These are phyloP conservation scores for Kernera saxatilis DNA, from an alignment of 345 rosid genomes.

Conservation along the genomic window DNA sequence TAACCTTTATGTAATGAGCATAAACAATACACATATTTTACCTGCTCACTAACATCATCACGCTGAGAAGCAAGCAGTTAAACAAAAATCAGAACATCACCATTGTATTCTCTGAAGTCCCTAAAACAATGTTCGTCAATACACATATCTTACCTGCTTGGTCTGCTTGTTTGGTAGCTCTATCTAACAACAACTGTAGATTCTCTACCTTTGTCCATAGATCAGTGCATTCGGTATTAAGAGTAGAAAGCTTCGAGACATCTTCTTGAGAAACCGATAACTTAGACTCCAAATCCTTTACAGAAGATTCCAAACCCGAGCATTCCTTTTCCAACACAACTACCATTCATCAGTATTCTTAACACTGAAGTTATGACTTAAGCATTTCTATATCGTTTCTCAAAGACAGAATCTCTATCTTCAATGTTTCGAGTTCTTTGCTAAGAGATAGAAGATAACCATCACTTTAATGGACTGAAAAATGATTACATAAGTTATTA, in stretches of 20 bases:
- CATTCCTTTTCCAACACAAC: constrained; percentile 61
- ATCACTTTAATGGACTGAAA: constrained; percentile 44
- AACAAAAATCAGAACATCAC: no score
- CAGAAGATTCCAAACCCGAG: constrained; percentile 51
- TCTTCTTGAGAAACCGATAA: constrained; percentile 63
- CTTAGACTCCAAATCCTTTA: constrained; percentile 71
- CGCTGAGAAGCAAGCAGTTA: no score
- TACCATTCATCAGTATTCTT: constrained; percentile 64
- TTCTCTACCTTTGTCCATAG: constrained; percentile 67
- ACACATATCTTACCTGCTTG: no score
- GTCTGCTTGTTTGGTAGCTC: constrained; percentile 77
- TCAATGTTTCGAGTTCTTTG: constrained; percentile 60
- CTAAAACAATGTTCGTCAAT: no score
- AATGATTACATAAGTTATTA: background rate
- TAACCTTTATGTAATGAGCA: no score
- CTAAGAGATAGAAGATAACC: constrained; percentile 41
- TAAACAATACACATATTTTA: no score
- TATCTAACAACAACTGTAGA: constrained; percentile 59
- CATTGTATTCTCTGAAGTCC: no score
- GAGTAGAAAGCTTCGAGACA: constrained; percentile 53
- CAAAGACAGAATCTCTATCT: constrained; percentile 57
- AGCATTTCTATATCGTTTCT: constrained; percentile 63
- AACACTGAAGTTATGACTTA: constrained; percentile 44
- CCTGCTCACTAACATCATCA: no score
- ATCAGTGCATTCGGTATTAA: constrained; percentile 67